Conservation (phyloP, 1,284 basidiomycete genomes). For the Butyriboletus appendiculatus region DNA sequence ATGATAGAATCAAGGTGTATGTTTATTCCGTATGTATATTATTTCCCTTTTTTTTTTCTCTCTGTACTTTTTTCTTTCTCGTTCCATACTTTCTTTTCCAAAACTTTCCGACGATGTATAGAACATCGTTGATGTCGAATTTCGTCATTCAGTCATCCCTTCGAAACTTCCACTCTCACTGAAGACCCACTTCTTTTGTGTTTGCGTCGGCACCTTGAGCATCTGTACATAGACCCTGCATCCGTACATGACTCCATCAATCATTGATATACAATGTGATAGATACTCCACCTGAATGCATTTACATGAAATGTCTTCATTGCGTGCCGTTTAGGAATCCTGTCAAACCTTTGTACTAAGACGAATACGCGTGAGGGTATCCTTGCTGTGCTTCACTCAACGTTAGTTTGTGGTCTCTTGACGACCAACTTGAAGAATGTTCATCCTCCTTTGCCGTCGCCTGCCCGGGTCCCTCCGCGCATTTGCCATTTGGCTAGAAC, state of each 20-base stretch:
- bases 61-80: neutral
- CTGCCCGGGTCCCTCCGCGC: too few species aligned
- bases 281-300: conserved; percentile 9
- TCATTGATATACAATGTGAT: conserved; percentile 6
- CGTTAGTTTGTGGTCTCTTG: too few species aligned
- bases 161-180: neutral
- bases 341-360: too few species aligned
- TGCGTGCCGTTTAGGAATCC: too few species aligned
- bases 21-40: conserved; percentile 37
- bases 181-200: neutral
- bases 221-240: conserved; percentile 22
- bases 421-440: too few species aligned
- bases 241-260: conserved; percentile 12
- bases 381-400: too few species aligned
- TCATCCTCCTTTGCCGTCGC: too few species aligned
- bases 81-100: conserved; percentile 6
- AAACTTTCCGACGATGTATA: neutral
- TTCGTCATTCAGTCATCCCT: conserved; percentile 6
- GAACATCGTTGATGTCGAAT: neutral
- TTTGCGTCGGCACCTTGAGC: conserved; percentile 12
- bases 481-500: too few species aligned
- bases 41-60: neutral
- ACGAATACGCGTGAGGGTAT: too few species aligned
- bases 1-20: conserved; percentile 22
- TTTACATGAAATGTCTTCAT: neutral